Evolutionary conservation across 2,329 filamentous ascomycete genomes (phyloP).

Genomic region (Monosporascus sp.): DNA sequence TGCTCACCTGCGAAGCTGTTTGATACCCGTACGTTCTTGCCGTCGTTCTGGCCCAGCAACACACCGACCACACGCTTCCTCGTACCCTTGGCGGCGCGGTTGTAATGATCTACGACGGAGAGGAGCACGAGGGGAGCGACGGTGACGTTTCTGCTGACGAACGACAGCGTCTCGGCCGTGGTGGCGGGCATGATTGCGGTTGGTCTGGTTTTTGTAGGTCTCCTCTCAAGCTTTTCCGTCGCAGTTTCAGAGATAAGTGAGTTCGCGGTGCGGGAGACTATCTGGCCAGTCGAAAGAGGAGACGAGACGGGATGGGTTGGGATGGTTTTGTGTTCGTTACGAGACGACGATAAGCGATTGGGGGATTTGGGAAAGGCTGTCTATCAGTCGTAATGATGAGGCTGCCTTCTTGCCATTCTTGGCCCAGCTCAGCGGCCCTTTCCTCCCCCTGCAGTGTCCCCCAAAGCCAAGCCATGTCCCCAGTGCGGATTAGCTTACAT

Average conservation of each 20-base stretch:
- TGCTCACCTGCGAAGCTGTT: conserved; percentile 93
- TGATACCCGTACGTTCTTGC: conserved; percentile 91
- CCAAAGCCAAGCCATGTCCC: neutral
- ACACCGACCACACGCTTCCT: conserved; percentile 88
- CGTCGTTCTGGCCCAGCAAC: conserved; percentile 89
- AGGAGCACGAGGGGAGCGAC: conserved; percentile 97
- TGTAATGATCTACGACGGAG: conserved; percentile 97
- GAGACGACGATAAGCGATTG: neutral
- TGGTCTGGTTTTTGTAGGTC: neutral
- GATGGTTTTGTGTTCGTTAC: too few relatives aligned
- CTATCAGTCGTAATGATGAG: conserved; percentile 2
- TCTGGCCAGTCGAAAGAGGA: too few relatives aligned
- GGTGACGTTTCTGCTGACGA: conserved; percentile 91
- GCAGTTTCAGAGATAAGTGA: too few relatives aligned
- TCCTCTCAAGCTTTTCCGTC: neutral
- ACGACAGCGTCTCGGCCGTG: conserved; percentile 90
- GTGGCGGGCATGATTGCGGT: conserved; percentile 74
- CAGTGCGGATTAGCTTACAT: neutral
- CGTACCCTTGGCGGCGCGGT: conserved; percentile 84
- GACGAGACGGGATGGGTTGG: too few relatives aligned
- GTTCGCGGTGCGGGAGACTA: too few relatives aligned
- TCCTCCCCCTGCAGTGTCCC: neutral
- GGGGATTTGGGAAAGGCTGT: conserved; percentile 5
- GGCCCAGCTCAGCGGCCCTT: too few relatives aligned
- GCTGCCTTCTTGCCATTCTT: neutral